Conservation (phyloP, 805 yeast genomes). For the Suhomyces pyralidae region DNA sequence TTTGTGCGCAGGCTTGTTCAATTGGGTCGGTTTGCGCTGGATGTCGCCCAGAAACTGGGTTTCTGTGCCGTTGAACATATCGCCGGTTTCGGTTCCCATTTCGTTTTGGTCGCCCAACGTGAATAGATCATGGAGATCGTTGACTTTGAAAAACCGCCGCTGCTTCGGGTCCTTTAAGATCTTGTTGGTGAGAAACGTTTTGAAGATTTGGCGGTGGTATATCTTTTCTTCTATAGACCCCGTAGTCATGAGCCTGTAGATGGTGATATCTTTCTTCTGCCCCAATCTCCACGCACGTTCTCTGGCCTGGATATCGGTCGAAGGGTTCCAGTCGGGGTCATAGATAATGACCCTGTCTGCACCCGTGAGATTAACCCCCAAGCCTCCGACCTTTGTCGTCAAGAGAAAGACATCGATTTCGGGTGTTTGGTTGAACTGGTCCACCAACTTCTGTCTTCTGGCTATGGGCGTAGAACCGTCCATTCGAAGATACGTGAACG, state of each 20-base stretch:
- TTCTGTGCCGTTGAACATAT: conserved; percentile 53
- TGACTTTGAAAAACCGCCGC: conserved; percentile 85
- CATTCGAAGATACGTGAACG: conserved; percentile 70
- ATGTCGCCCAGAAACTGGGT: conserved; percentile 30
- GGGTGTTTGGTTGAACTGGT: conserved; percentile 65
- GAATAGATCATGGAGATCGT: conserved; percentile 87
- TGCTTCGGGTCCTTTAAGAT: conserved; percentile 95
- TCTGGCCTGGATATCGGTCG: conserved; percentile 94
- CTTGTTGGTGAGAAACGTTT: conserved; percentile 89
- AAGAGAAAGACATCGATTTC: conserved; percentile 65
- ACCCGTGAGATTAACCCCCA: conserved; percentile 92
- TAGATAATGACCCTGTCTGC: conserved; percentile 91
- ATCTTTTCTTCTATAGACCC: conserved; percentile 97
- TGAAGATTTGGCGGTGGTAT: conserved; percentile 94
- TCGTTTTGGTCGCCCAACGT: conserved; percentile 73
- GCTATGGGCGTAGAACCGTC: conserved; percentile 89
- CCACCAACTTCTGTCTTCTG: conserved; percentile 75
- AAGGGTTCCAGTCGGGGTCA: conserved; percentile 99
- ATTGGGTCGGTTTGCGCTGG: conserved; percentile 30
- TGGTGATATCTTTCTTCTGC: conserved; percentile 86
- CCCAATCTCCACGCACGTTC: conserved; percentile 98
- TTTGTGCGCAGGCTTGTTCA: conserved; percentile 29
- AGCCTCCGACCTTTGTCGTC: conserved; percentile 94
- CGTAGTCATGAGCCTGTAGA: conserved; percentile 87
- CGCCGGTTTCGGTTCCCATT: conserved; percentile 67